Evolutionary conservation across 768 basidiomycete species (phyloP), one percentile per base, ranked within the genome.

Genomic region (Agaricus blazei): DNA sequence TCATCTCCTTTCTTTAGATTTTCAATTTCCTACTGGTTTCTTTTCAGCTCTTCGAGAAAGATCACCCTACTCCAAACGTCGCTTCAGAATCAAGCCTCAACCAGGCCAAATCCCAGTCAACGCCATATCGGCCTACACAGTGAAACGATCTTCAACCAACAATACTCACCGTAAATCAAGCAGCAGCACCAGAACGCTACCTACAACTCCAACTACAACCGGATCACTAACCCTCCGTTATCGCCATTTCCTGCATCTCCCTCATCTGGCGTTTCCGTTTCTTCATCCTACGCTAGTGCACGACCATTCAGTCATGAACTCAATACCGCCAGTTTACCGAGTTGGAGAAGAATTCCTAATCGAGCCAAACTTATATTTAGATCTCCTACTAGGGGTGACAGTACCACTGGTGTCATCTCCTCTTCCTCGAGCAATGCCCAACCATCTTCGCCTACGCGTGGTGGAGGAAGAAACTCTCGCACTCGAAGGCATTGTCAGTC

Each of bases 281-380:
- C 34, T 11, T 34, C 34, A 11, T n/a, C 14, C 8, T 50, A 36
- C 29, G 49, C 54, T 23, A 36, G n/a, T 31, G 15, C 40, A n/a
- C 29, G 15, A 27, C 49, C 47, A 14, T 5, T 27, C 15, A 8
- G 15, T 29, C 11, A 41, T 23, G 54, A 50, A 44, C 36, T 50
- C 12, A 23, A 50, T 28, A 19, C 37, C 26, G n/a, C 15, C 14
- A 50, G 42, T 24, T 9, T 55, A 8, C 54, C 54, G 2, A 56
- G 31, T 24, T 50, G 54, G 54, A 40, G 48, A 14, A 15, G 41
- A 8, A 48, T 50, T 36, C 54, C 54, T 4, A 23, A 36, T 3
- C 45, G 54, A 15, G 41, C 54, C 1, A 50, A 56, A 41, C 36
- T 12, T 9, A 41, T 43, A 2, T 56, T 56, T 26, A 48, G 48